These are phyloP conservation scores for Prunus mongolica DNA, from an alignment of 306 rosid species.

Conservation along the genomic window DNA sequence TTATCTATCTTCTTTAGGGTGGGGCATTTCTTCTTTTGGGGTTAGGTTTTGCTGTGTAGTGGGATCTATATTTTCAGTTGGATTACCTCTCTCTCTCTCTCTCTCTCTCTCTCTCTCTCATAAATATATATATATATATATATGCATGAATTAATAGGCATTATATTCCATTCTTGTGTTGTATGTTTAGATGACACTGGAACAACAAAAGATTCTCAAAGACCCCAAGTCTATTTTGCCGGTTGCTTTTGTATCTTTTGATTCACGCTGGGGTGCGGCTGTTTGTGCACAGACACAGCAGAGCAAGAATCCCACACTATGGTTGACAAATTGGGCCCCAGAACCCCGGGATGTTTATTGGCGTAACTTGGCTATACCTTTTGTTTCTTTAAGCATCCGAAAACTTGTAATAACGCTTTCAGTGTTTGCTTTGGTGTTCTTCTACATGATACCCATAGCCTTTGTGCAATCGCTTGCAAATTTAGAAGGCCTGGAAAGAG, in stretches of 20 bases:
- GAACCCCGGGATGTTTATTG: constrained; percentile 88
- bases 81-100: constrained; percentile 8
- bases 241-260: constrained; percentile 84
- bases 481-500: constrained; percentile 96
- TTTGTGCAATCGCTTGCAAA: constrained; percentile 98
- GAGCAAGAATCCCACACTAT: constrained; percentile 85
- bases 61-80: neutral
- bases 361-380: constrained; percentile 93
- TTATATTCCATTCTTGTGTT: constrained; percentile 3
- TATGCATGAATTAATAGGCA: neutral
- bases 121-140: neutral
- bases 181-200: constrained; percentile 60
- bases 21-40: neutral
- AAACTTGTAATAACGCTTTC: constrained; percentile 56
- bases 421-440: constrained; percentile 90
- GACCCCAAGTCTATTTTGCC: constrained; percentile 76
- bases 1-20: neutral
- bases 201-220: constrained; percentile 74
- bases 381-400: constrained; percentile 75
- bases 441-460: constrained; percentile 98
- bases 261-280: constrained; percentile 92
- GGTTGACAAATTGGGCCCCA: constrained; percentile 98
- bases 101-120: too few relatives aligned
- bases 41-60: neutral
- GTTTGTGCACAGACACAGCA: constrained; percentile 99